phyloP scores from a whole-genome alignment of 345 rosid species.

The Salix suchowensis region DNA sequence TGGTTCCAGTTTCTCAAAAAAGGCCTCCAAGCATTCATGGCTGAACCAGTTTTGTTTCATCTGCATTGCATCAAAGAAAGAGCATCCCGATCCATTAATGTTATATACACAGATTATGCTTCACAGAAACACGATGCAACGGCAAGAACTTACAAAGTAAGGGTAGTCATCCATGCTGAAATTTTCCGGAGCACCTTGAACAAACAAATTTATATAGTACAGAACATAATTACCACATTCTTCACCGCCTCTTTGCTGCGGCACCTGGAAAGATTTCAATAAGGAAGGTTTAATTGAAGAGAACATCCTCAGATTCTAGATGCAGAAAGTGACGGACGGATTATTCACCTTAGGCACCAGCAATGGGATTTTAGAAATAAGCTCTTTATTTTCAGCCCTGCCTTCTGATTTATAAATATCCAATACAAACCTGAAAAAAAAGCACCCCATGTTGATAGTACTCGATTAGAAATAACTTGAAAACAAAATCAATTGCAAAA shows the following conservation, averaged over 20 bases:
- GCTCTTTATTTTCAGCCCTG: constrained; percentile 35
- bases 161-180: constrained; percentile 37
- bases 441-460: neutral
- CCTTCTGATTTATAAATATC: constrained; percentile 52
- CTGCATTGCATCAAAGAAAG: constrained; percentile 27
- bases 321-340: neutral
- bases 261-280: constrained; percentile 40
- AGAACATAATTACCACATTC: constrained; percentile 76
- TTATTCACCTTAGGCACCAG: constrained; percentile 50
- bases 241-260: constrained; percentile 58
- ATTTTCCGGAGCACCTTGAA: constrained; percentile 45
- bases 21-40: constrained; percentile 35
- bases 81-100: neutral
- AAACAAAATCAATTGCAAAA: neutral
- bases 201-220: constrained; percentile 57
- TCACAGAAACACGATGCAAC: neutral
- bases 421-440: constrained; percentile 50
- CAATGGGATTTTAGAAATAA: constrained; percentile 46
- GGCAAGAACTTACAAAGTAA: constrained; percentile 46
- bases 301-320: neutral
- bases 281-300: neutral
- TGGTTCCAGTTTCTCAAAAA: constrained; percentile 30
- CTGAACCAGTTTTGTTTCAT: constrained; percentile 62
- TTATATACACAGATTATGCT: neutral
- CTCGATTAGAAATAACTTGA: neutral